phyloP scores from a whole-genome alignment of 2,329 filamentous ascomycete species.

The Fusarium nodosum region DNA sequence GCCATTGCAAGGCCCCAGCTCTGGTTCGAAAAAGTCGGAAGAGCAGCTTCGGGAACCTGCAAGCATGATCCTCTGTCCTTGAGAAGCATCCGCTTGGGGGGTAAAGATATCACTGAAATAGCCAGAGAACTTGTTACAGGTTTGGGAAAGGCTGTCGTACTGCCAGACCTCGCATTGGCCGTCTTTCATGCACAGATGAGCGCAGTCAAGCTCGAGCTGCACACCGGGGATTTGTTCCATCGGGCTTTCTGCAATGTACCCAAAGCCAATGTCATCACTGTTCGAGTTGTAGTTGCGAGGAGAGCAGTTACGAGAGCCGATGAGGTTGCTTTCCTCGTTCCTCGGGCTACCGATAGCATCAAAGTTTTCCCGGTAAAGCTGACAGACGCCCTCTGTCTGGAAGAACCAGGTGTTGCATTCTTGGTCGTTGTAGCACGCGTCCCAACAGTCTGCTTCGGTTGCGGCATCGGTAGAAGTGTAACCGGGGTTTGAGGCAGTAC shows the following conservation, averaged over 20 bases:
- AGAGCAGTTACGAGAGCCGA: slow-evolving; percentile 1
- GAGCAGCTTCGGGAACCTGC: slow-evolving; percentile 1
- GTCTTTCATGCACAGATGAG: slow-evolving; percentile 1
- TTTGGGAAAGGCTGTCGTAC: neutral
- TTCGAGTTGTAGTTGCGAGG: neutral
- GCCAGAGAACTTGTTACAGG: neutral
- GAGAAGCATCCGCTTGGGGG: neutral
- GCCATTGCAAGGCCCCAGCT: neutral
- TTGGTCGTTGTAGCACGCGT: neutral
- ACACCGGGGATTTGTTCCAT: no score
- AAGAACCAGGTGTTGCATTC: slow-evolving; percentile 1
- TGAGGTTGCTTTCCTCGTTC: neutral
- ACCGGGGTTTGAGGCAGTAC: neutral
- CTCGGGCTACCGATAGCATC: neutral
- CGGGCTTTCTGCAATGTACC: neutral
- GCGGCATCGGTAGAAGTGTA: neutral
- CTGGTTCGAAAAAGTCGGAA: neutral
- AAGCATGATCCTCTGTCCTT: neutral
- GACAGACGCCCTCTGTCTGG: neutral
- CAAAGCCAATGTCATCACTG: neutral
- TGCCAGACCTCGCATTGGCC: neutral
- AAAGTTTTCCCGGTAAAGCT: neutral
- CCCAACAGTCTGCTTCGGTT: neutral
- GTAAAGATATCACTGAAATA: neutral
- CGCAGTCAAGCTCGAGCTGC: neutral